A percentile compares a stretch with the other conserved stretches of the same genome.
Conservation (phyloP, 2,329 filamentous ascomycete species). For the Fusarium euwallaceae region DNA sequence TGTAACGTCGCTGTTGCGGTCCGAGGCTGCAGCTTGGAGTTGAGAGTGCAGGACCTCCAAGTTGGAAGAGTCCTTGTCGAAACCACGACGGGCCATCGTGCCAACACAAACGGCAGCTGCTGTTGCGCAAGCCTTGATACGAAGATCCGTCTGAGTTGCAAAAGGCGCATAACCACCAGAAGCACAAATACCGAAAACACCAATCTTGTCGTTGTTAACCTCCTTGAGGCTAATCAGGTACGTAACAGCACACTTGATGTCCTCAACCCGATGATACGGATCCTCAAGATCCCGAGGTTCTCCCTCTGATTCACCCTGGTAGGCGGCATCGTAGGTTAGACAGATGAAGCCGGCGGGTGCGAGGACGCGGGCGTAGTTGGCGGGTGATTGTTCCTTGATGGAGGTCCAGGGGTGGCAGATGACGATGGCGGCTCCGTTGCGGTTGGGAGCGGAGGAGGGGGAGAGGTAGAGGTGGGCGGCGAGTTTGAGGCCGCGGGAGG, state of each 20-base stretch:
- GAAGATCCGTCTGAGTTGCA: not conserved
- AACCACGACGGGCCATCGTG: not conserved
- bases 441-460: not conserved
- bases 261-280: not conserved
- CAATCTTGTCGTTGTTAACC: not conserved
- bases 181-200: not conserved
- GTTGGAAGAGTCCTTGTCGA: not conserved
- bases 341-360: slow-evolving; percentile 9
- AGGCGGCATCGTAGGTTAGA: slow-evolving; percentile 10
- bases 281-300: not conserved
- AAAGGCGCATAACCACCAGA: not conserved
- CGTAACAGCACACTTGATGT: slow-evolving; percentile 1
- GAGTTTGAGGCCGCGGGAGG: not conserved
- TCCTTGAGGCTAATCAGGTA: not conserved
- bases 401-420: slow-evolving; percentile 17
- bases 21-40: not conserved
- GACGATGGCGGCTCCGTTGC: slow-evolving; percentile 4
- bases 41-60: not conserved
- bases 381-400: slow-evolving; percentile 14
- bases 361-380: slow-evolving; percentile 13
- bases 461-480: not conserved
- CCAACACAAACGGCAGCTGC: not conserved
- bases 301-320: slow-evolving; percentile 9
- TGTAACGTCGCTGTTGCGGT: not conserved
- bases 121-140: not conserved